Base-by-base conservation (phyloP, 148 eudicot genomes). In the Amaranthus palmeri region DNA sequence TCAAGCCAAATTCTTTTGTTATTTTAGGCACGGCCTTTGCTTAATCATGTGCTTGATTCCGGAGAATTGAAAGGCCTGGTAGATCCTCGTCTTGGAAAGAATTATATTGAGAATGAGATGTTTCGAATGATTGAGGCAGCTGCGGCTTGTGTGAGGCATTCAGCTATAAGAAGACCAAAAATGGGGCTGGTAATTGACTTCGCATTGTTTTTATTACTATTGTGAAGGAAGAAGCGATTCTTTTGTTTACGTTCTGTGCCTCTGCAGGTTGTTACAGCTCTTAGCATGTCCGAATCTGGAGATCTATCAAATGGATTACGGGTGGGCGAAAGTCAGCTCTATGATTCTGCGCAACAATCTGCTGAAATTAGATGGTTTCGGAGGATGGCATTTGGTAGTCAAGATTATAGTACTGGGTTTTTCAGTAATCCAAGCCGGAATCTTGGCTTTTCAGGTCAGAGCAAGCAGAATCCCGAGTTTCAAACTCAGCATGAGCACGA, bases 11-110 rank as follows among this genome's bases (percentile, higher is more conserved):
- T 10, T 8, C 36, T 53, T 53, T 73, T 65, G 47, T 45, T 52
- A 65, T 72, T 25, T 81, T 86, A 93, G 98, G 98, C 96, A 72
- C 97, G 98, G 64, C 98, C 97, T 42, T 83, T 89, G 87, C 97
- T 93, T 74, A 63, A 67, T 76, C 78, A 80, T 75, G 97, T 92
- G 61, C 83, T 91, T 64, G 86, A 91, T 15, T 77, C 75, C 9
- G 86, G 79, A 64, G 82, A 91, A 4, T 74, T 89, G 69, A 86
- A 78, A 55, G 72, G 68, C 2, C 61, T 93, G 76, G 91, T 80
- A 9, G 98, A 93, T 83, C 88, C 88, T 66, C 87, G 84, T 67
- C 96, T 93, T 58, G 91, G 77, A 72, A 78, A 74, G 45, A 83
- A 88, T 63, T 93, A 76, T 68, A 79, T 81, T 60, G 86, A 71